Conservation (phyloP, 2,329 filamentous ascomycete species). For the Xylaria multiplex region DNA sequence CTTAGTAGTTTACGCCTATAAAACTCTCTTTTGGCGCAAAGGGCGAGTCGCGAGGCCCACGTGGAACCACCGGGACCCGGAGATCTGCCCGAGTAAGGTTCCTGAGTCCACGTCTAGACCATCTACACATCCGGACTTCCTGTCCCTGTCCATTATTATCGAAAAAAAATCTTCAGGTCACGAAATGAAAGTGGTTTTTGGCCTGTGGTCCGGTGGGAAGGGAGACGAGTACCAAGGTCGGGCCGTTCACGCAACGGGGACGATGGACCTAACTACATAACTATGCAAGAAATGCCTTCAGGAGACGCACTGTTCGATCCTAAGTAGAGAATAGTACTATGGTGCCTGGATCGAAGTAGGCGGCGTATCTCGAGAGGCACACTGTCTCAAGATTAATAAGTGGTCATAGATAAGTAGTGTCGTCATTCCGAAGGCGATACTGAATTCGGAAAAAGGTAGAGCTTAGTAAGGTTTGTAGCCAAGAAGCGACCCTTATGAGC, state of each 20-base stretch:
- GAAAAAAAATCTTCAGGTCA: constrained; percentile 16
- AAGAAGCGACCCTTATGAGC: constrained; percentile 10
- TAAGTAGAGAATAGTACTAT: not conserved
- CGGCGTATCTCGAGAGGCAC: constrained; percentile 6
- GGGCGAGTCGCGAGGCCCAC: constrained; percentile 24
- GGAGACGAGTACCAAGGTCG: constrained; percentile 2
- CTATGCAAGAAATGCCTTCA: too few species aligned
- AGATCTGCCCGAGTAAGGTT: not conserved
- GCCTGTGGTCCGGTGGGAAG: not conserved
- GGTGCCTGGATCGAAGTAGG: not conserved
- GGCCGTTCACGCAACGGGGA: constrained; percentile 1
- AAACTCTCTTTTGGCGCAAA: constrained; percentile 13
- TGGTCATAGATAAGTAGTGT: constrained; percentile 7
- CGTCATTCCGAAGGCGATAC: constrained; percentile 8
- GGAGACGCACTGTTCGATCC: constrained; percentile 8
- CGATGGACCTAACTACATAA: not conserved
- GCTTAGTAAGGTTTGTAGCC: constrained; percentile 8
- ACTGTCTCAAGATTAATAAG: constrained; percentile 10
- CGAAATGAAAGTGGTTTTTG: not conserved
- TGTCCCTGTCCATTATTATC: constrained; percentile 1
- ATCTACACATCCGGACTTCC: not conserved
- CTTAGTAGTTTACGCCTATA: not conserved
- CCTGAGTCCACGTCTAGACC: not conserved
- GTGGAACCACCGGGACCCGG: not conserved
- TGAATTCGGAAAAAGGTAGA: constrained; percentile 2